A percentile compares a stretch with the other conserved stretches of the same genome.
Conservation (phyloP, 2,329 filamentous ascomycete genomes). For the Trichoderma sp. region DNA sequence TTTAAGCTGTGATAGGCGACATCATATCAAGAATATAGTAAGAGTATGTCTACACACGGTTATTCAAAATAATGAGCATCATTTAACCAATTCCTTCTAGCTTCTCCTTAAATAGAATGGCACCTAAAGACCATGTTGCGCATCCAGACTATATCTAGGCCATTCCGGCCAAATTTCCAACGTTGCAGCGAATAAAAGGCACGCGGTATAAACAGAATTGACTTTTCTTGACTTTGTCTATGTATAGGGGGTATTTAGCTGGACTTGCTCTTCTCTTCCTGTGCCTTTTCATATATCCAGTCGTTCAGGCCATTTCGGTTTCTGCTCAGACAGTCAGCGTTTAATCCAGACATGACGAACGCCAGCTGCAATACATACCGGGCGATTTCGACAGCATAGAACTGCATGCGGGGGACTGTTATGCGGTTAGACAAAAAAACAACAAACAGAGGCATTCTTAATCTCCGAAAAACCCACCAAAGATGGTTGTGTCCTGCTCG, state of each 20-base stretch:
- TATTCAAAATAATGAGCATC: background rate
- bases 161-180: background rate
- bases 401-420: constrained; percentile 58
- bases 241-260: constrained; percentile 26
- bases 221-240: background rate
- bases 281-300: constrained; percentile 89
- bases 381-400: constrained; percentile 57
- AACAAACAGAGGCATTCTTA: no score
- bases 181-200: background rate
- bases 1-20: no score
- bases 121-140: background rate
- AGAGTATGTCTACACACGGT: background rate
- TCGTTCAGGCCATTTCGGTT: constrained; percentile 91
- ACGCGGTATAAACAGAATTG: background rate
- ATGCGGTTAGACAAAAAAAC: background rate
- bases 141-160: background rate
- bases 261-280: constrained; percentile 53
- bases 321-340: constrained; percentile 50
- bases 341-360: background rate
- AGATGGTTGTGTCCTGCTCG: constrained; percentile 85
- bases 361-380: constrained; percentile 34
- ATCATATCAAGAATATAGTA: background rate
- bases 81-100: background rate
- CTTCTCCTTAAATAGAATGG: background rate
- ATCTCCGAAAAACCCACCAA: constrained; percentile 58